Conservation (phyloP, 306 rosid species). For the Quercus glauca region DNA sequence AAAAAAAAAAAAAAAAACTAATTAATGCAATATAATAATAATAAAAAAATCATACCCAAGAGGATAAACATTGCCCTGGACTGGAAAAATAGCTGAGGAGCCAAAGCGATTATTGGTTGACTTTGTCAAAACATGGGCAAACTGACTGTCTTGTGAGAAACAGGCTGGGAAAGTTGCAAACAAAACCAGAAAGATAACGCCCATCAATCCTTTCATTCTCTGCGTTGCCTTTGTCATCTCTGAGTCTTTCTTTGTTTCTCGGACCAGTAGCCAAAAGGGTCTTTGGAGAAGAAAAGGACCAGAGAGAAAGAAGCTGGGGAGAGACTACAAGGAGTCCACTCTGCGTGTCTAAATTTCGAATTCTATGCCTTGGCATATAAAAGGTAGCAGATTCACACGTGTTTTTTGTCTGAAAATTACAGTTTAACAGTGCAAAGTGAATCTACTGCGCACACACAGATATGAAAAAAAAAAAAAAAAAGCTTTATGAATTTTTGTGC, state of each 20-base stretch:
- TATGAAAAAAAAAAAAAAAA: too few relatives aligned
- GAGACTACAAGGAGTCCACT: neutral
- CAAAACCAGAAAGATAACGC: conserved; percentile 27
- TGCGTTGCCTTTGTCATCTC: conserved; percentile 12
- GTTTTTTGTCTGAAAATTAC: neutral
- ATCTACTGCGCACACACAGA: too few relatives aligned
- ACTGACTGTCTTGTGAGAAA: conserved; percentile 39
- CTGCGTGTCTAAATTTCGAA: neutral
- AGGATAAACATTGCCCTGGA: conserved; percentile 79
- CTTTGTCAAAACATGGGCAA: too few relatives aligned
- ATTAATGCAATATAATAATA: neutral
- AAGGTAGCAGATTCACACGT: neutral
- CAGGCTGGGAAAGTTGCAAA: conserved; percentile 24
- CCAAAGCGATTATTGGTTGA: neutral
- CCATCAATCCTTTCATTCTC: neutral
- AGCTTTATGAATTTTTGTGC: too few relatives aligned
- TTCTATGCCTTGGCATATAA: neutral
- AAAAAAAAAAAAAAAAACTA: neutral
- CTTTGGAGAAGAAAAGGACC: neutral
- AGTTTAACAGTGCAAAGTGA: neutral
- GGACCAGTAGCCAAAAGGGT: neutral
- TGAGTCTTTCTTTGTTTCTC: neutral
- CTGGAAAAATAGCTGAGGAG: conserved; percentile 37
- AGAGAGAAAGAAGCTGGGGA: neutral
- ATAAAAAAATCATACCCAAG: conserved; percentile 51